Evolutionary conservation across 2,329 filamentous ascomycete genomes (phyloP), one percentile per base, ranked within the genome.

Genomic region (Sporothrix euskadiensis): DNA sequence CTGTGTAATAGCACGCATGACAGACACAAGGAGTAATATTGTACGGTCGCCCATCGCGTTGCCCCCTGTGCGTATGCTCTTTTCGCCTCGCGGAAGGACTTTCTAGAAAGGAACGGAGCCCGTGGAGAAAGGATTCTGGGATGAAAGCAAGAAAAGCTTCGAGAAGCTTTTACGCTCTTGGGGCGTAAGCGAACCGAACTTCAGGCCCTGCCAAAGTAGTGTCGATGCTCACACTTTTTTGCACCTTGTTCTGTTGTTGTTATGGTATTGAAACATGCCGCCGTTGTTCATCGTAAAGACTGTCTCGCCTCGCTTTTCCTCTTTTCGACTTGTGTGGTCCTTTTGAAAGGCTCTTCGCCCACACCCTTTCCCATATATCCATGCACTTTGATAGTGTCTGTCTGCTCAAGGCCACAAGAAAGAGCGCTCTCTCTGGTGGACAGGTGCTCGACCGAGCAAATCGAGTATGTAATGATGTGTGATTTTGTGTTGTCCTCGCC

Each of bases 391-490:
- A 10, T 30, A 56, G 22, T 12, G 8, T 26, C 52, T 56, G 22
- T 52, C 14, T n/a, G 16, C 56, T 14, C 12, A 49, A 16, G 44
- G 32, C n/a, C 57, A 61, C 57, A 61, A 39, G 26, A 61, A 35
- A 39, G 14, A 19, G 0, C 30, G 57, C 14, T 39, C 30, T 56
- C 65, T 52, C 41, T 35, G 35, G 39, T 47, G 61, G 12, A n/a
- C 44, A 14, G n/a, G 52, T 16, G 41, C 26, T 44, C 52, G 65
- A 19, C 44, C 47, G 19, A 35, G 49, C 2, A 30, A 59, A n/a
- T 44, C 68, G 68, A 56, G 52, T 57, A 59, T 70, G 68, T 56
- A 70, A 57, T 69, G 65, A 52, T 69, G 66, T 59, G 68, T 70
- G 68, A 39, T 69, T 56, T 59, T 56, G 52, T 70, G 49, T n/a